A percentile compares a stretch with the other conserved stretches of the same genome.
These are phyloP conservation scores for Forsythia viridissima DNA, from an alignment of 257 asterid species.

Conservation along the genomic window DNA sequence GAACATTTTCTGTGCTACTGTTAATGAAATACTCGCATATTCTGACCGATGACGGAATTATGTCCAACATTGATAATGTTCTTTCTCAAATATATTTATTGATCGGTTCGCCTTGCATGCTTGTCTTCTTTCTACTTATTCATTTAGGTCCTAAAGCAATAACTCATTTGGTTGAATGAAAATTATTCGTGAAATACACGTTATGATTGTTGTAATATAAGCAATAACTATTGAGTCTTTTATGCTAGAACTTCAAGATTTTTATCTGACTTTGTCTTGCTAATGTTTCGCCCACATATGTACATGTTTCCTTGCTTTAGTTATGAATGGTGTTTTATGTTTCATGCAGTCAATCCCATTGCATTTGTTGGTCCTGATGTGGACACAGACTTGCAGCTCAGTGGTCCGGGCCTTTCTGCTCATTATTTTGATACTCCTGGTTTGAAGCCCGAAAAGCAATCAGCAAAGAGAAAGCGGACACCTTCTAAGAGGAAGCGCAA, in stretches of 20 bases:
- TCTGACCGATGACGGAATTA: neutral
- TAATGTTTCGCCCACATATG: neutral
- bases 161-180: neutral
- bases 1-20: too few species aligned
- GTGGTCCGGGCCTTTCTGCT: slow-evolving; percentile 32
- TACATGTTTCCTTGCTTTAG: neutral
- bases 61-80: too few species aligned
- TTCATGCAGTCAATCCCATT: slow-evolving; percentile 42
- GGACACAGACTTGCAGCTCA: slow-evolving; percentile 49
- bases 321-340: neutral
- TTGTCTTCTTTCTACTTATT: neutral
- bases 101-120: too few species aligned
- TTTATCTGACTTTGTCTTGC: neutral
- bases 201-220: neutral
- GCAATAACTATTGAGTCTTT: neutral
- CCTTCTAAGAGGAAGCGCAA: slow-evolving; percentile 30
- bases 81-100: too few species aligned
- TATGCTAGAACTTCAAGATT: neutral
- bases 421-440: slow-evolving; percentile 23
- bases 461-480: slow-evolving; percentile 46
- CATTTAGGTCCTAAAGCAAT: neutral
- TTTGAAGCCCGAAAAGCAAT: slow-evolving; percentile 25
- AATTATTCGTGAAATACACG: neutral
- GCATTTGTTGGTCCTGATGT: slow-evolving; percentile 47
- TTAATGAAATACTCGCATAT: too few species aligned